Base-by-base conservation (phyloP, 2,329 filamentous ascomycete genomes). In the Fragosphaeria purpurea region DNA sequence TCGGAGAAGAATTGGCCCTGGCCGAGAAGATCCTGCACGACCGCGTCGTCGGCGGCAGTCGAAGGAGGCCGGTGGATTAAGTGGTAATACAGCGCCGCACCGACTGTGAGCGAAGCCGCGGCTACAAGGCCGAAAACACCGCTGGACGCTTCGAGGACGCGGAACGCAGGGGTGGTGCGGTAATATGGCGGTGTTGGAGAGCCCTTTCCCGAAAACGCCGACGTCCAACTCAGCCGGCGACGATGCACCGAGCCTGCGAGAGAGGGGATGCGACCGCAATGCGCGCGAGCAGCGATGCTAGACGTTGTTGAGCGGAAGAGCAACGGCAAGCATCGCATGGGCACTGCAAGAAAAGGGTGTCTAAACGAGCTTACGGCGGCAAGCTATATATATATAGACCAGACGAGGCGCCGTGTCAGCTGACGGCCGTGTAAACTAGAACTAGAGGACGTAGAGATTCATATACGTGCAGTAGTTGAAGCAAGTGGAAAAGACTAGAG, bases 91-190 rank as follows among this genome's bases (percentile, higher is more conserved):
- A 50, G 1, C 7, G 40, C 37, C 9, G 46, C 48, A 13, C 33
- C 46, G 5, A 52, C n/a, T 1, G 48, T 44, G 11, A 56, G 34
- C 7, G 52, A 50, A 1, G 41, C 46, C 4, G 51, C 50, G 5
- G 50, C 41, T 4, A 50, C 13, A 4, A 56, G 41, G 2, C 43
- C 45, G 2, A 53, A 6, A 5, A 49, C 39, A 34, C 44, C 34
- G 12, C 44, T 47, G 7, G 55, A 56, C 7, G 56, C 51, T 22
- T 50, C 40, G 13, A 57, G 54, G 4, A 39, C n/a, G 13, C 5
- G 47, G 4, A 22, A 22, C 22, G 22, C 22, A 22, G 22, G 22
- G 22, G 22, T 22, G 22, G 22, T 22, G 22, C 22, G 22, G 22
- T 22, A 22, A 22, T 22, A 22, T 22, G 22, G 22, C 22, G 22